phyloP scores from a whole-genome alignment of 306 rosid species.

The Alnus glutinosa region DNA sequence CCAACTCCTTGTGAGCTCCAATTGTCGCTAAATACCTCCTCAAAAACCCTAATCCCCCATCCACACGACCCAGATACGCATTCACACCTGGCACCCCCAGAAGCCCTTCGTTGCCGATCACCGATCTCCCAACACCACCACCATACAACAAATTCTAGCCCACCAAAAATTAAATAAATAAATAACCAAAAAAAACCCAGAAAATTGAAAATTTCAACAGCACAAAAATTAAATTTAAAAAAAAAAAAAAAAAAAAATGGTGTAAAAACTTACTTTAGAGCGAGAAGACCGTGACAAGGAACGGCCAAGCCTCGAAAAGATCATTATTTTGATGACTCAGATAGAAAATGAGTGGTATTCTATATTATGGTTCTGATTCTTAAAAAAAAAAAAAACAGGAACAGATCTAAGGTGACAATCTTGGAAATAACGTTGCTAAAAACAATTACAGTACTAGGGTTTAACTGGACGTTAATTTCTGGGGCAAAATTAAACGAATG shows the following conservation, averaged over 20 bases:
- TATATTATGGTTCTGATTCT: neutral
- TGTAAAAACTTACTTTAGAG: conserved; percentile 42
- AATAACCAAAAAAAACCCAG: neutral
- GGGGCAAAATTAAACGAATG: too few species aligned
- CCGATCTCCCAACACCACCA: conserved; percentile 49
- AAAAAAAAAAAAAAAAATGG: neutral
- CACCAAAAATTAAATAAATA: conserved; percentile 6
- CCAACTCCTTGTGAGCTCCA: conserved; percentile 35
- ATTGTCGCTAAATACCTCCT: conserved; percentile 54
- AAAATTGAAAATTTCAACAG: neutral
- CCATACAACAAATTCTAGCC: conserved; percentile 52
- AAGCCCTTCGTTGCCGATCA: conserved; percentile 35
- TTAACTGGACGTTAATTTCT: too few species aligned
- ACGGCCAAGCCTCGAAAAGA: conserved; percentile 60
- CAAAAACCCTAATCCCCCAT: conserved; percentile 59
- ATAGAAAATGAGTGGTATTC: neutral
- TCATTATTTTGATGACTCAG: conserved; percentile 40
- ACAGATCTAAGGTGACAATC: conserved; percentile 19
- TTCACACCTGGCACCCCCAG: conserved; percentile 33
- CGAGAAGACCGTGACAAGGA: conserved; percentile 69
- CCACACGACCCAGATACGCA: conserved; percentile 42
- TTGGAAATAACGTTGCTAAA: neutral
- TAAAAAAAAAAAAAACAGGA: neutral
- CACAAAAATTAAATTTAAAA: neutral
- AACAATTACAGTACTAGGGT: neutral